Conservation (phyloP, 306 rosid genomes). For the Prosopis cineraria region DNA sequence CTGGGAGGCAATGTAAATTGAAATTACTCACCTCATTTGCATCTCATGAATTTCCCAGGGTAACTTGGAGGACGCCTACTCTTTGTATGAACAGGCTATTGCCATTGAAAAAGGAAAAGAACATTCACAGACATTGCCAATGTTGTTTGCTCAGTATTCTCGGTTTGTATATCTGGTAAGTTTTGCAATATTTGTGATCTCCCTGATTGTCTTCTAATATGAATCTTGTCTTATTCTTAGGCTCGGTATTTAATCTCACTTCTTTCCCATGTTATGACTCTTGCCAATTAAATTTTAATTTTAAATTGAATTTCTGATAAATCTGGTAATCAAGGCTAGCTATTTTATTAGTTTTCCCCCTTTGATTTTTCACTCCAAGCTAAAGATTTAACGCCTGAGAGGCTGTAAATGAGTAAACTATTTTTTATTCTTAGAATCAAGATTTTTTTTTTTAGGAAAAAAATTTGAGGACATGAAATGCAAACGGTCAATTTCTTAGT, state of each 20-base stretch:
- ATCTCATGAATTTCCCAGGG: slow-evolving; percentile 60
- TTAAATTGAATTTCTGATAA: not conserved
- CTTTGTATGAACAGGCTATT: slow-evolving; percentile 87
- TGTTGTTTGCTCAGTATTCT: slow-evolving; percentile 87
- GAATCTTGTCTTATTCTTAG: not conserved
- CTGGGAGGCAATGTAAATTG: slow-evolving; percentile 9
- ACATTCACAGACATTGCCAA: slow-evolving; percentile 79
- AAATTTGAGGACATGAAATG: not conserved
- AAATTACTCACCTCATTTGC: slow-evolving; percentile 30
- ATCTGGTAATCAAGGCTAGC: not conserved
- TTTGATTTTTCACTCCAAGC: slow-evolving; percentile 7
- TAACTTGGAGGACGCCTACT: slow-evolving; percentile 78
- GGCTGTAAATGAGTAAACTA: not conserved
- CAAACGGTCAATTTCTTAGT: not conserved
- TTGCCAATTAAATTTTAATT: not conserved
- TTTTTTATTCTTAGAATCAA: not conserved
- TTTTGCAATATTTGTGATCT: slow-evolving; percentile 12
- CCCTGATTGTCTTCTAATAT: not conserved
- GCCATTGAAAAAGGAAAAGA: slow-evolving; percentile 98
- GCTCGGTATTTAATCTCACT: not conserved
- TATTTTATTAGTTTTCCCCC: not conserved
- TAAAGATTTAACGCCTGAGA: not conserved
- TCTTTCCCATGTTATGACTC: not conserved
- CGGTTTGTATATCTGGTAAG: slow-evolving; percentile 88
- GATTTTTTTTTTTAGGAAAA: not conserved